A percentile compares a stretch with the other conserved stretches of the same genome.
Evolutionary conservation across 257 asterid species (phyloP).

Genomic region (Solanum tarijense): DNA sequence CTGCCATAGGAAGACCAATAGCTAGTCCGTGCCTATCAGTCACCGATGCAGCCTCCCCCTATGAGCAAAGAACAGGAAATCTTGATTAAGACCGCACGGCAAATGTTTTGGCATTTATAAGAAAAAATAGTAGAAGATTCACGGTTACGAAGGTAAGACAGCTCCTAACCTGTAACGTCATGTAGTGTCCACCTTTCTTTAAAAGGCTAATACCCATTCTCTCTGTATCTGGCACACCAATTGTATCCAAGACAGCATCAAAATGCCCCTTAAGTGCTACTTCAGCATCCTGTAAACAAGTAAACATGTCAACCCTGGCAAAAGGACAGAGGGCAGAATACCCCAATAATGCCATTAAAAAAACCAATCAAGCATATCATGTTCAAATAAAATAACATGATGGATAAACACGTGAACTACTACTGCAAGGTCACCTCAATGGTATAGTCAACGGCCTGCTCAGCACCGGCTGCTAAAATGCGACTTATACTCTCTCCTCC

Average conservation of each 20-base stretch:
- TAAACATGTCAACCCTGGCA: neutral
- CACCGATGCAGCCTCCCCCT: conserved; percentile 93
- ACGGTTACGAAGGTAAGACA: neutral
- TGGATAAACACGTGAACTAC: neutral
- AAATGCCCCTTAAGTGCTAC: conserved; percentile 64
- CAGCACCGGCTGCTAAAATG: conserved; percentile 75
- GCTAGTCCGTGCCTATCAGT: conserved; percentile 72
- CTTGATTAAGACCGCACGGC: neutral
- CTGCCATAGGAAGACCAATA: conserved; percentile 72
- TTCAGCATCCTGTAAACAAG: conserved; percentile 51
- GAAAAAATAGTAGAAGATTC: neutral
- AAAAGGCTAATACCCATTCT: conserved; percentile 58
- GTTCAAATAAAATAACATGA: neutral
- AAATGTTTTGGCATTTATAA: neutral
- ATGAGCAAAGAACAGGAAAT: neutral
- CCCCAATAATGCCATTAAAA: neutral
- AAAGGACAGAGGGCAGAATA: neutral
- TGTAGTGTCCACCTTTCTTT: conserved; percentile 92
- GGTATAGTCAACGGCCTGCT: conserved; percentile 75
- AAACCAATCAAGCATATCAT: neutral
- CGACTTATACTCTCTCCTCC: conserved; percentile 68
- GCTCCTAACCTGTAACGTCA: conserved; percentile 80
- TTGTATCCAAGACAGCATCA: conserved; percentile 91
- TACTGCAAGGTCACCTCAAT: conserved; percentile 45
- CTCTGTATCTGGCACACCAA: conserved; percentile 85